Conservation (phyloP, 2,329 filamentous ascomycete genomes). For the Fusarium armeniacum region DNA sequence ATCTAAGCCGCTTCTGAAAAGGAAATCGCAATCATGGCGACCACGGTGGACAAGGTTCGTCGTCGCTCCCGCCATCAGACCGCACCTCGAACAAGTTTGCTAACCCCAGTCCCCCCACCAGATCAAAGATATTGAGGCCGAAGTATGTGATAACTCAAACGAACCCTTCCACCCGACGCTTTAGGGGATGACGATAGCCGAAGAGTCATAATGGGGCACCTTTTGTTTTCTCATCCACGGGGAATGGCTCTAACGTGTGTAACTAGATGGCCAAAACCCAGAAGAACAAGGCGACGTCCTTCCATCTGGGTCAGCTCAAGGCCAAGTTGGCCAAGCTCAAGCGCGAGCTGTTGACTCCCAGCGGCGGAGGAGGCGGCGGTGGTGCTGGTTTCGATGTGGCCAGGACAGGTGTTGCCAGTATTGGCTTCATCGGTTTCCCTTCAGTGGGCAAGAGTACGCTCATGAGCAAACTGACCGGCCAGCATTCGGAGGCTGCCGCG, state of each 20-base stretch:
- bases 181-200: conserved; percentile 22
- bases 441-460: conserved; percentile 98
- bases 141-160: conserved; percentile 70
- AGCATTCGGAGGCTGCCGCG: conserved; percentile 96
- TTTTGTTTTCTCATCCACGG: conserved; percentile 9
- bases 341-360: conserved; percentile 91
- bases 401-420: conserved; percentile 94
- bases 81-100: conserved; percentile 43
- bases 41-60: conserved; percentile 93
- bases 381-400: conserved; percentile 93
- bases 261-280: conserved; percentile 92
- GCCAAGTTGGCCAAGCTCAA: conserved; percentile 98
- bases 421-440: conserved; percentile 98
- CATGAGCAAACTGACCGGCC: conserved; percentile 93
- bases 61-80: conserved; percentile 13
- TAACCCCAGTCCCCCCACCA: conserved; percentile 60
- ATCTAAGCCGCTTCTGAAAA: conserved; percentile 29
- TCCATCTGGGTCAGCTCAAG: conserved; percentile 95
- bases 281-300: conserved; percentile 96
- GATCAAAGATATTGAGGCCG: conserved; percentile 97
- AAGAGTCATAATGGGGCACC: conserved; percentile 9
- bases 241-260: conserved; percentile 37
- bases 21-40: conserved; percentile 78
- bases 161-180: conserved; percentile 26
- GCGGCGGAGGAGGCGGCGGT: conserved; percentile 84